These are phyloP conservation scores for Glycine soja DNA, from an alignment of 306 rosid species.

Conservation along the genomic window DNA sequence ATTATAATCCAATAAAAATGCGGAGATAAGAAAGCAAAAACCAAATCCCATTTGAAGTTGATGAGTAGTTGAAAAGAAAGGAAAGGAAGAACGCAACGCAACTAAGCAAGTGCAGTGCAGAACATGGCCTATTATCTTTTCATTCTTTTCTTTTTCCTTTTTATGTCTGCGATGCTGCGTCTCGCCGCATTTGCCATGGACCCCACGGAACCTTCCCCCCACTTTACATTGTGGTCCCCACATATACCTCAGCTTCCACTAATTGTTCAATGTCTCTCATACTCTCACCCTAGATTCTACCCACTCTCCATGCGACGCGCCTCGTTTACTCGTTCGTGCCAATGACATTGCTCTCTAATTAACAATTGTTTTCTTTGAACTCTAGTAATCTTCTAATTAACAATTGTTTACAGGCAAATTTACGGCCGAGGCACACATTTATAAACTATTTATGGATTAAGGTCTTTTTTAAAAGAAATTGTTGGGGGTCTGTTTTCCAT, in stretches of 20 bases:
- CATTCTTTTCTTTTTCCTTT: not conserved
- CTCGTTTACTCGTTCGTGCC: slow-evolving; percentile 27
- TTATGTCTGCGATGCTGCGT: slow-evolving; percentile 60
- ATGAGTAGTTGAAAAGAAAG: slow-evolving; percentile 7
- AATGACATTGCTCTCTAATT: not conserved
- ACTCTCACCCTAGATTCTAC: slow-evolving; percentile 15
- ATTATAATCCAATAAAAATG: slow-evolving; percentile 19
- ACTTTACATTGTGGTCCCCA: slow-evolving; percentile 51
- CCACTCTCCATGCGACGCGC: not conserved
- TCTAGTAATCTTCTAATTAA: not conserved
- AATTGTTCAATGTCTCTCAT: slow-evolving; percentile 32
- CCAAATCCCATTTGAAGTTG: not conserved
- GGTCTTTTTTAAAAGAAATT: too few relatives aligned
- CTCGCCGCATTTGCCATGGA: slow-evolving; percentile 78
- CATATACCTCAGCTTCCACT: slow-evolving; percentile 61
- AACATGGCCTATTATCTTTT: not conserved
- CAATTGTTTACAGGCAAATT: too few relatives aligned
- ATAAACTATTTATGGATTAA: too few relatives aligned
- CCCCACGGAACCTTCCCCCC: slow-evolving; percentile 55
- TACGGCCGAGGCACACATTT: too few relatives aligned
- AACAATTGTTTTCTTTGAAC: not conserved
- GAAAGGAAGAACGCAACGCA: slow-evolving; percentile 6
- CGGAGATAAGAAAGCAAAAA: not conserved
- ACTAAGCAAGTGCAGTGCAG: slow-evolving; percentile 31
- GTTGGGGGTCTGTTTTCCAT: too few relatives aligned